phyloP scores from a whole-genome alignment of 768 basidiomycete species.

The Boletus insuetus region DNA sequence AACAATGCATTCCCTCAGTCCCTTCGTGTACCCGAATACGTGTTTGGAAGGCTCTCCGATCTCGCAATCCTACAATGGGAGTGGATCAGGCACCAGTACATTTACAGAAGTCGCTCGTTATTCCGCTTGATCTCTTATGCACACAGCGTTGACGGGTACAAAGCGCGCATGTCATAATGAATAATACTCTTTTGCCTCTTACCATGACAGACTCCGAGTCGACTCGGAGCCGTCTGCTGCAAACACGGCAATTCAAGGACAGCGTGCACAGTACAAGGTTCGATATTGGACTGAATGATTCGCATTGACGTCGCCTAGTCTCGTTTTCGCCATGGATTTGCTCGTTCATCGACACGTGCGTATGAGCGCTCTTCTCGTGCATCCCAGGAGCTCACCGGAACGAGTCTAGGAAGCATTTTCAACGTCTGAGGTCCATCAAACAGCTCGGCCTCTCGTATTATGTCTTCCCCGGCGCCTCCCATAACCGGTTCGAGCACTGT shows the following conservation, averaged over 20 bases:
- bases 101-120: too few relatives aligned
- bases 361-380: not conserved
- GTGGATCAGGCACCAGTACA: too few relatives aligned
- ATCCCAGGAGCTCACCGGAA: not conserved
- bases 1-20: too few relatives aligned
- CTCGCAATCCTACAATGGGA: too few relatives aligned
- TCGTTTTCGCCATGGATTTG: constrained; percentile 38
- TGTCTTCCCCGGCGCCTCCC: constrained; percentile 76
- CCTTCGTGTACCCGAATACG: too few relatives aligned
- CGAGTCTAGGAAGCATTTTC: constrained; percentile 61
- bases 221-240: constrained; percentile 3
- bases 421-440: constrained; percentile 72
- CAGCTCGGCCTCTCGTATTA: constrained; percentile 76
- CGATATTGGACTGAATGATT: too few relatives aligned
- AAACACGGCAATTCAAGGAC: constrained; percentile 35
- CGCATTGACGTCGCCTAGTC: constrained; percentile 2
- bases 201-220: constrained; percentile 2
- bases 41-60: too few relatives aligned
- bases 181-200: not conserved
- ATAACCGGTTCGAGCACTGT: constrained; percentile 82
- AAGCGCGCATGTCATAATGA: too few relatives aligned
- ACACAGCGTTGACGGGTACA: too few relatives aligned
- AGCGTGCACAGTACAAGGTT: constrained; percentile 32
- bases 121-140: too few relatives aligned
- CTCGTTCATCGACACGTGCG: constrained; percentile 67